A percentile compares a stretch with the other conserved stretches of the same genome.
Evolutionary conservation across 2,329 filamentous ascomycete species (phyloP).

Genomic region (Dactylellina leptospora): DNA sequence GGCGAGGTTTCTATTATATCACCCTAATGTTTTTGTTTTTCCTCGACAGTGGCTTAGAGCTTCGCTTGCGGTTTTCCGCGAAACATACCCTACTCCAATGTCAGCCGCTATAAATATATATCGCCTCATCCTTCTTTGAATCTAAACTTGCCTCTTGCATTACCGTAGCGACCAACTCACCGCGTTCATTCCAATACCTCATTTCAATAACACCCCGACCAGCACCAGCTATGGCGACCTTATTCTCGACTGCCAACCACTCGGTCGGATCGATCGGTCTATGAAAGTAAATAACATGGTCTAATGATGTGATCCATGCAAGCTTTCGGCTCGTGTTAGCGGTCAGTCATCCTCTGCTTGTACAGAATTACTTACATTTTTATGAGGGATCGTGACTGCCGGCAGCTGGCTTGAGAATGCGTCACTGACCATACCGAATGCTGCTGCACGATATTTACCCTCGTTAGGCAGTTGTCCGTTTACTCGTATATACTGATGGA

Average conservation of each 20-base stretch:
- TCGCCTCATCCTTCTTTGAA: not conserved
- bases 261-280: slow-evolving; percentile 39
- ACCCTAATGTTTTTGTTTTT: too few species aligned
- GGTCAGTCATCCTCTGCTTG: too few species aligned
- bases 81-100: slow-evolving; percentile 34
- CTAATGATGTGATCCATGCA: slow-evolving; percentile 38
- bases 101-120: not conserved
- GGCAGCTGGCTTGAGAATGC: slow-evolving; percentile 43
- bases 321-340: slow-evolving; percentile 2
- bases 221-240: slow-evolving; percentile 19
- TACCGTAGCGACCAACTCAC: slow-evolving; percentile 33
- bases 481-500: slow-evolving; percentile 29
- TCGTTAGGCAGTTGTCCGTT: slow-evolving; percentile 24
- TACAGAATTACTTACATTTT: slow-evolving; percentile 29
- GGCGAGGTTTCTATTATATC: too few species aligned
- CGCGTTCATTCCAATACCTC: slow-evolving; percentile 35
- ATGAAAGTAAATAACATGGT: slow-evolving; percentile 42
- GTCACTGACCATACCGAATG: slow-evolving; percentile 43
- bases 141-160: slow-evolving; percentile 23
- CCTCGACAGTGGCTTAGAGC: slow-evolving; percentile 24
- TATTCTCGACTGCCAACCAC: slow-evolving; percentile 43
- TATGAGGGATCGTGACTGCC: slow-evolving; percentile 31
- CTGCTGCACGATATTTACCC: slow-evolving; percentile 22
- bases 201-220: slow-evolving; percentile 38
- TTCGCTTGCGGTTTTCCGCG: slow-evolving; percentile 29